Base-by-base conservation (phyloP, 306 rosid species). In the Cicer yamashitae region DNA sequence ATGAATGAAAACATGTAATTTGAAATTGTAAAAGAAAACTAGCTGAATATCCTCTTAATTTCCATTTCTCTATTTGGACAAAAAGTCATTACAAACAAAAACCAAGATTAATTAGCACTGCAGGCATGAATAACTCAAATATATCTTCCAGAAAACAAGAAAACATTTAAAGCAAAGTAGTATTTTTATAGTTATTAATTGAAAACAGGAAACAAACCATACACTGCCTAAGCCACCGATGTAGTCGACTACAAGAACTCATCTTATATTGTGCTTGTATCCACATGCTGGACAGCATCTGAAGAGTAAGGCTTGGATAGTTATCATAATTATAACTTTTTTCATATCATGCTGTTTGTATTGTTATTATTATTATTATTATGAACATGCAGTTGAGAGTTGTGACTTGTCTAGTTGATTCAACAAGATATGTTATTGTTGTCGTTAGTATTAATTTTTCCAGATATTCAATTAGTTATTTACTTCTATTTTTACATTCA, bases 401-500 rank as follows among this genome's bases (percentile, higher is more conserved):
- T 13, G 59, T 39, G 64, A 68, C 43, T 68, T 22, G 8, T 75
- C 11, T 41, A 8, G 37, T 58, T 76, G 56, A 47, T 75, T 65
- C 54, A 57, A 15, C 46, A 48, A 5, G 72, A 15, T 15, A 60
- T 74, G 45, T 70, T 41, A 9, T 63, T 53, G 10, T 63, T 59
- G 12, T 59, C 38, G 7, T 75, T 10, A 14, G 73, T 40, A 2
- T 43, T 60, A 18, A 20, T 45, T 11, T 62, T 72, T 37, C 7
- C 13, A 14, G 63, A 44, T 74, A 18, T 60, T 57, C 7, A 38
- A 46, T 18, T 59, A 17, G 61, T 71, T 44, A 6, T 69, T 62
- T 15, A 50, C 37, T 22, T 70, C 11, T 71, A 11, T 38, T 56
- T 64, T 41, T 10, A 7, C 14, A 68, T 78, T 87, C 10, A 75